phyloP scores from a whole-genome alignment of 352 stramenopile species.

The Globisporangium paddicum region DNA sequence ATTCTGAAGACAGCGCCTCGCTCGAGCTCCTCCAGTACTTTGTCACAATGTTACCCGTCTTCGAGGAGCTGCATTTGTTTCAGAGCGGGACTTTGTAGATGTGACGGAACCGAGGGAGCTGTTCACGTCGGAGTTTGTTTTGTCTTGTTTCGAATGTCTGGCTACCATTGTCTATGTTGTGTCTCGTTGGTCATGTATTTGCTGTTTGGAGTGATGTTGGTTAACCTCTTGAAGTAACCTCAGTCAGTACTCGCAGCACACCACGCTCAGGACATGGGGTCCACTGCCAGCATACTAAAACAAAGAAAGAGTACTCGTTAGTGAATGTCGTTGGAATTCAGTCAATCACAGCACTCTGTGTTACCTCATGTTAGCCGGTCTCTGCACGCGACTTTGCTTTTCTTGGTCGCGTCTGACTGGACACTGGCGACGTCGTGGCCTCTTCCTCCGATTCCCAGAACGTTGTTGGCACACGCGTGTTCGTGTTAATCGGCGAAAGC shows the following conservation, averaged over 20 bases:
- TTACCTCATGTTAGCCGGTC: constrained; percentile 29
- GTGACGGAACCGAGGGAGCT: neutral
- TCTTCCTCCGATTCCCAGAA: constrained; percentile 40
- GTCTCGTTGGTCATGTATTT: neutral
- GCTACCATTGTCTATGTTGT: neutral
- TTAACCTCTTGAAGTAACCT: neutral
- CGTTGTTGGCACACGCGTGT: neutral
- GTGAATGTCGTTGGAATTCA: neutral
- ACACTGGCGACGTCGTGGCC: constrained; percentile 3
- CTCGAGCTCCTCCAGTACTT: constrained; percentile 58
- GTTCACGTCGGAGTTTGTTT: neutral
- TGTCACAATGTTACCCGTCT: constrained; percentile 43
- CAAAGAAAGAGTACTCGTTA: too few species aligned
- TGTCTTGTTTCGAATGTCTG: neutral
- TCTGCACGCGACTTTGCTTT: constrained; percentile 46
- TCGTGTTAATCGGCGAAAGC: constrained; percentile 31
- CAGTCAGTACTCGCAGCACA: too few species aligned
- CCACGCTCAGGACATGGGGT: too few species aligned
- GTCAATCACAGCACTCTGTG: neutral
- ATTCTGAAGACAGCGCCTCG: constrained; percentile 17
- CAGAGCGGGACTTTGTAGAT: constrained; percentile 10
- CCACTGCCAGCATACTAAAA: too few species aligned
- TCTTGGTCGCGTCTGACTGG: constrained; percentile 10
- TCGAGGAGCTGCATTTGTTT: constrained; percentile 54
- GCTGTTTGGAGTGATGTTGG: neutral